Conservation (phyloP, 164 flowering plant species). For the Magnolia sinica region DNA sequence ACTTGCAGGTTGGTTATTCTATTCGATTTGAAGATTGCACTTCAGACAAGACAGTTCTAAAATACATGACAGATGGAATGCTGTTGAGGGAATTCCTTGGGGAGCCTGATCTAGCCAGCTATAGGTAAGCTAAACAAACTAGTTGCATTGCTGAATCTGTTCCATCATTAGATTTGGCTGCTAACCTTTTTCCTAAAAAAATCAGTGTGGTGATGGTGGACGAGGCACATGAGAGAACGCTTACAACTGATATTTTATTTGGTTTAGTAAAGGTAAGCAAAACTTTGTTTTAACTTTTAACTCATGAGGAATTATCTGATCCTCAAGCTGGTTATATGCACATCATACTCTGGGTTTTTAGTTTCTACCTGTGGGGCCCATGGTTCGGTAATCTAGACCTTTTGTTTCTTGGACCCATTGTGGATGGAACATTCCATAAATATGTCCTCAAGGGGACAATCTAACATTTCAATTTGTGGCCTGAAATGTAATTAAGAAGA, state of each 20-base stretch:
- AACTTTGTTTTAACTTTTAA: neutral
- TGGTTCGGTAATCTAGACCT: neutral
- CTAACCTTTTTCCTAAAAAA: constrained; percentile 10
- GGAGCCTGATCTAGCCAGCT: constrained; percentile 88
- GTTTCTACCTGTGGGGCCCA: neutral
- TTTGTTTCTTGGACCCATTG: neutral
- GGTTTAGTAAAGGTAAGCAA: constrained; percentile 83
- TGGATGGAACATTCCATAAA: neutral
- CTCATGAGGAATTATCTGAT: neutral
- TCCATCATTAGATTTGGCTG: constrained; percentile 1
- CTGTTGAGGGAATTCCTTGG: constrained; percentile 88
- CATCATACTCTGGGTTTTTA: neutral
- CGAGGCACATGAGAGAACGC: constrained; percentile 97
- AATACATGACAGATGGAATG: constrained; percentile 99
- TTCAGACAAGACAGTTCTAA: constrained; percentile 83
- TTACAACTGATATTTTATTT: constrained; percentile 90
- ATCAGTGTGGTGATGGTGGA: constrained; percentile 95
- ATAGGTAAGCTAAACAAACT: constrained; percentile 48
- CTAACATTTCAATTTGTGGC: neutral
- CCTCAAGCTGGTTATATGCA: neutral
- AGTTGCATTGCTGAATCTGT: neutral
- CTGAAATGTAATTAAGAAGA: neutral
- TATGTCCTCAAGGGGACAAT: no score
- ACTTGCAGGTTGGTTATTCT: constrained; percentile 86
- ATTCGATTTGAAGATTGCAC: constrained; percentile 99